Conservation (phyloP, 2,329 filamentous ascomycete species). For the Stagonosporopsis rhizophila region DNA sequence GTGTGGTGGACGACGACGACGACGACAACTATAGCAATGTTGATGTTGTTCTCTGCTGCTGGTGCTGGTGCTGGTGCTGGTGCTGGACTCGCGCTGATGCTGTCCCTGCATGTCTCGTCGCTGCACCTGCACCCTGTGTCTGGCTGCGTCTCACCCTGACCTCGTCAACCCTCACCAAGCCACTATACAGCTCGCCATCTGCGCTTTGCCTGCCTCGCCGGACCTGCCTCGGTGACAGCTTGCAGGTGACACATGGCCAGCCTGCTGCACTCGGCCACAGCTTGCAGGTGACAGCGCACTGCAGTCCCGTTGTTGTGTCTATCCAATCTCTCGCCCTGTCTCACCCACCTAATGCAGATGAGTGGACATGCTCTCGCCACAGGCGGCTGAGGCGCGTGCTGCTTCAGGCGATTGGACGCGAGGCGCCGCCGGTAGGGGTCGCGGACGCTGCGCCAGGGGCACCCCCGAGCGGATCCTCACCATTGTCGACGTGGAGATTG, state of each 20-base stretch:
- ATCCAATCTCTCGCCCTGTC: constrained; percentile 16
- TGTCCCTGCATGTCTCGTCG: constrained; percentile 7
- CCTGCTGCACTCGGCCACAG: constrained; percentile 23
- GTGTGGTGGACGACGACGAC: too few relatives aligned
- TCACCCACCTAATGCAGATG: constrained; percentile 10
- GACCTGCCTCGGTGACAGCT: constrained; percentile 22
- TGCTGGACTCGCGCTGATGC: not conserved
- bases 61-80: too few relatives aligned
- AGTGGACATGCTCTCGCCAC: constrained; percentile 7
- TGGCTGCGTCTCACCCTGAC: not conserved
- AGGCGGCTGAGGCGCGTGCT: constrained; percentile 18
- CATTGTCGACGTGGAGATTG: constrained; percentile 12
- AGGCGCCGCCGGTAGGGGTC: constrained; percentile 1
- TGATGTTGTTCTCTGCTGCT: too few relatives aligned
- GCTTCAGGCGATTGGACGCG: constrained; percentile 12
- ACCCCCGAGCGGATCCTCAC: constrained; percentile 19
- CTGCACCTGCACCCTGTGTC: not conserved
- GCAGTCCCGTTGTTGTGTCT: constrained; percentile 9
- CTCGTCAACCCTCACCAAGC: constrained; percentile 3
- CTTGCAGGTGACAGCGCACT: constrained; percentile 8
- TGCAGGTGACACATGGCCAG: constrained; percentile 34
- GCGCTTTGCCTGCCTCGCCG: constrained; percentile 25
- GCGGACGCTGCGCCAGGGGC: constrained; percentile 3
- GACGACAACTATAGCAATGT: too few relatives aligned
- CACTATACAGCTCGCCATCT: not conserved